phyloP scores from a whole-genome alignment of 495 filamentous ascomycete genomes.

The Usnea hakonensis region DNA sequence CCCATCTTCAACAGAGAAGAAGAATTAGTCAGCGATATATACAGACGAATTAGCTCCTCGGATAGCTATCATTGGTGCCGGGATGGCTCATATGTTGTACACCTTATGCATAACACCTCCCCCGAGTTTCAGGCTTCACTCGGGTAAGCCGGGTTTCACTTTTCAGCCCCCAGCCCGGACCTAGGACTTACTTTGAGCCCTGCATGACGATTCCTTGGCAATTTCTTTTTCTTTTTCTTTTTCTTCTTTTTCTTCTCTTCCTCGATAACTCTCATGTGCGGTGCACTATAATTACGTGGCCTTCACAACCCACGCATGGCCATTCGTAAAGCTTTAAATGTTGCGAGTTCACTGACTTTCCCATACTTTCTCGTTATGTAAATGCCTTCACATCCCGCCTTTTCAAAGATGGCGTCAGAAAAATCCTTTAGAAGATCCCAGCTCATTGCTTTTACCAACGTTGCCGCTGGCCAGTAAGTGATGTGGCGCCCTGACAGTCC shows the following conservation, averaged over 20 bases:
- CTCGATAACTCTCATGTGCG: not conserved
- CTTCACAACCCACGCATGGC: constrained; percentile 7
- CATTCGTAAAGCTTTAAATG: not conserved
- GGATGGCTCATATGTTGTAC: not conserved
- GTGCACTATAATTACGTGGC: constrained; percentile 2
- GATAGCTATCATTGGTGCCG: constrained; percentile 4
- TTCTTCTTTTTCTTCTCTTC: not conserved
- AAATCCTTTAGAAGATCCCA: constrained; percentile 35
- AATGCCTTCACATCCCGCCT: constrained; percentile 1
- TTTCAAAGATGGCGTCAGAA: constrained; percentile 15
- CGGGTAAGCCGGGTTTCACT: not conserved
- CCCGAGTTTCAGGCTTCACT: not conserved
- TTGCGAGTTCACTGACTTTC: not conserved
- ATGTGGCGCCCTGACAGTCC: not conserved
- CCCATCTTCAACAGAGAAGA: not conserved
- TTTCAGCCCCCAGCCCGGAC: not conserved
- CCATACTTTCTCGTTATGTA: constrained; percentile 12
- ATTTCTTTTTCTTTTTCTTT: too few relatives aligned
- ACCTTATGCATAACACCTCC: too few relatives aligned
- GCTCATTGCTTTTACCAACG: constrained; percentile 67
- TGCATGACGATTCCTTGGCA: not conserved
- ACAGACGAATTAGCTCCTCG: constrained; percentile 7
- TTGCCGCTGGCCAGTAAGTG: constrained; percentile 91
- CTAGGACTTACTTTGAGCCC: too few relatives aligned
- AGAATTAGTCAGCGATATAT: not conserved